Evolutionary conservation across 2,329 filamentous ascomycete genomes (phyloP).

Genomic region (Arthrobotrys pseudoclavata): DNA sequence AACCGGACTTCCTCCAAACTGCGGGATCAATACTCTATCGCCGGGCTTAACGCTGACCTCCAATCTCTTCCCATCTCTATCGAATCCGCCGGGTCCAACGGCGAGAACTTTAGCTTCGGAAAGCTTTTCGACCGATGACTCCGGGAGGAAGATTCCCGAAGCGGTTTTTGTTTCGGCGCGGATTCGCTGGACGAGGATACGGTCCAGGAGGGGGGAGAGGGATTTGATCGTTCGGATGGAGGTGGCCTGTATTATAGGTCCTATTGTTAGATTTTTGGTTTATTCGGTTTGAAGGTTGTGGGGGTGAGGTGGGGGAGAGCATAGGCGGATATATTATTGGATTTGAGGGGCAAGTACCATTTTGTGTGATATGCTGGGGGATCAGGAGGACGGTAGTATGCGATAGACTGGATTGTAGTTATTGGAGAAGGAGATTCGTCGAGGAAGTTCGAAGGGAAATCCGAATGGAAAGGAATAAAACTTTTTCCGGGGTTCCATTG

Average conservation of each 20-base stretch:
- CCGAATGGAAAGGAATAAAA: conserved; percentile 25
- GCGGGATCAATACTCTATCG: conserved; percentile 95
- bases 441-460: not conserved
- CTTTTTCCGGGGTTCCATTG: conserved; percentile 37
- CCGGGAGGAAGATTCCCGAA: conserved; percentile 95
- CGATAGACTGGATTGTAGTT: not conserved
- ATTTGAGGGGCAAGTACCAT: not conserved
- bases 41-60: conserved; percentile 84
- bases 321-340: not conserved
- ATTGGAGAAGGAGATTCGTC: not conserved
- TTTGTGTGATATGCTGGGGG: not conserved
- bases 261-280: conserved; percentile 57
- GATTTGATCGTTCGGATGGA: conserved; percentile 94
- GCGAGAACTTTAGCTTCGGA: conserved; percentile 97
- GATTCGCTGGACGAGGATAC: conserved; percentile 96
- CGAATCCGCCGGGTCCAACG: conserved; percentile 87
- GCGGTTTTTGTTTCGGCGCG: conserved; percentile 98
- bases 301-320: not conserved
- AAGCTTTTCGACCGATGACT: conserved; percentile 96
- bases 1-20: conserved; percentile 93
- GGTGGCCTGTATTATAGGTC: conserved; percentile 70
- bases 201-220: conserved; percentile 95
- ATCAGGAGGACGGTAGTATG: not conserved
- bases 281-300: conserved; percentile 48
- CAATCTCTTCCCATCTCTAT: conserved; percentile 90